phyloP scores from a whole-genome alignment of 768 basidiomycete genomes.

The Neoboletus brunneissimus region DNA sequence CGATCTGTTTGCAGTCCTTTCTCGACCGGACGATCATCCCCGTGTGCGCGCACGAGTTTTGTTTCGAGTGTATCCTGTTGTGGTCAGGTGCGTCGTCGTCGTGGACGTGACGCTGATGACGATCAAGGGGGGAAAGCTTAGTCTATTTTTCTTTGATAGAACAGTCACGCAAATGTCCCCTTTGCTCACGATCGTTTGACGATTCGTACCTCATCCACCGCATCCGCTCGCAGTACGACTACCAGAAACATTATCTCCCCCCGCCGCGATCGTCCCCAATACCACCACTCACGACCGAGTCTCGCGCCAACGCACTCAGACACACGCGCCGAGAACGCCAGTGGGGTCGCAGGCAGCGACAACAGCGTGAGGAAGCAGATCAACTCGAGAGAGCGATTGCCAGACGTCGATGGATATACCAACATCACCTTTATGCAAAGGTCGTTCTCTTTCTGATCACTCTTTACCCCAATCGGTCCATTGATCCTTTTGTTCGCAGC shows the following conservation, averaged over 20 bases:
- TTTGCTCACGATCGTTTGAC: conserved; percentile 67
- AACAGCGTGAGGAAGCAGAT: conserved; percentile 57
- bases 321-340: conserved; percentile 41
- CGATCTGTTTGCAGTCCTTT: conserved; percentile 80
- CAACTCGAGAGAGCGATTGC: conserved; percentile 73
- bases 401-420: conserved; percentile 76
- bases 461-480: background rate
- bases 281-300: conserved; percentile 32
- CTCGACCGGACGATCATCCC: conserved; percentile 80
- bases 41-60: conserved; percentile 88
- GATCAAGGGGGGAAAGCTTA: background rate
- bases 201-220: conserved; percentile 73
- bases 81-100: conserved; percentile 67
- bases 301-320: conserved; percentile 29
- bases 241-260: conserved; percentile 73
- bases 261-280: conserved; percentile 56
- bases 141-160: conserved; percentile 35
- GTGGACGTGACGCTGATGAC: background rate
- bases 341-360: conserved; percentile 54
- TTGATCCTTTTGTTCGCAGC: conserved; percentile 46
- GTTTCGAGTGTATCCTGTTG: conserved; percentile 84
- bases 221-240: conserved; percentile 75
- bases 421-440: conserved; percentile 80
- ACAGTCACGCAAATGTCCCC: conserved; percentile 75
- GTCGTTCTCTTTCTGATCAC: conserved; percentile 41